Evolutionary conservation across 345 rosid genomes (phyloP), one percentile per base, ranked within the genome.

Genomic region (Camelina neglecta): DNA sequence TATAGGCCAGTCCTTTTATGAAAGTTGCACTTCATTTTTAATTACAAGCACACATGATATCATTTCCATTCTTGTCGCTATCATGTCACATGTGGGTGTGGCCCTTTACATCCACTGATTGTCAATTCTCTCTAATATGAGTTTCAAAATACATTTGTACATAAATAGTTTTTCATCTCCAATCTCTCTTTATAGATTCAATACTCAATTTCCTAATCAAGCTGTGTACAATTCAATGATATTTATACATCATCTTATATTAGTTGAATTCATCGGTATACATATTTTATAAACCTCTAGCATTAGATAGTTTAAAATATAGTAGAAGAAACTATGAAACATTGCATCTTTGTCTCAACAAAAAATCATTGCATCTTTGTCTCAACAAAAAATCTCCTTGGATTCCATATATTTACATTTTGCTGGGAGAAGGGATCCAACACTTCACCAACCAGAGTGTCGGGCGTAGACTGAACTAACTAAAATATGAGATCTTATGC

Each of bases 31-130:
- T 75, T 75, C 74, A 1, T 42, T 75, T 57, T 11, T 53, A 68
- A 68, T 69, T 20, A 53, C 74, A 61, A 69, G 18, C 48, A 75
- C 74, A 69, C 45, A 75, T 75, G 69, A 60, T 75, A 44, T 69
- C 69, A 16, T 55, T 53, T 61, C 45, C 58, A 61, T 75, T 44
- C 31, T 69, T 61, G 75, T 75, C 75, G 9, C 59, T 61, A 53
- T 75, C 79, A 69, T 18, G 48, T 61, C 64, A 44, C 79, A 75
- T 75, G 79, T 75, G 79, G 70, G 58, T 75, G 69, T 69, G 79
- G 79, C 79, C 79, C 79, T 65, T 21, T 11, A 61, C 69, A 4
- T 61, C 79, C 58, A 69, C 79, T 44, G 10, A 53, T 39, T 50
- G 47, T 15, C 79, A 67, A 12, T 67, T 35, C 38, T 60, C 45